Conservation (phyloP, 2,329 filamentous ascomycete species). For the Drechslerella coelobrocha region DNA sequence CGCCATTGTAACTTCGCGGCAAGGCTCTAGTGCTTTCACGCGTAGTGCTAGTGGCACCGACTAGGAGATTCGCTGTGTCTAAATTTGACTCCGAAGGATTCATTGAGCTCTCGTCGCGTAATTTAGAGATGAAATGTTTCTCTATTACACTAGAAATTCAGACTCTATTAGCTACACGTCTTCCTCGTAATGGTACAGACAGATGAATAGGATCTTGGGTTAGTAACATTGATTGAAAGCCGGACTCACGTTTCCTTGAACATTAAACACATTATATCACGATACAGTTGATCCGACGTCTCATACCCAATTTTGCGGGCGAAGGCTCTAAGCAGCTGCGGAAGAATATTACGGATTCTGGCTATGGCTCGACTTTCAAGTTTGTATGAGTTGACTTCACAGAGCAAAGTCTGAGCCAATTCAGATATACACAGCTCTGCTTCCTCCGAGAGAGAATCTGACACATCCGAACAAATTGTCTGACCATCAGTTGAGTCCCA, state of each 20-base stretch:
- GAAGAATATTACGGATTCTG: not conserved
- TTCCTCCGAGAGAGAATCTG: too few relatives aligned
- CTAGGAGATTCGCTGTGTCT: too few relatives aligned
- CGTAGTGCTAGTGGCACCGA: too few relatives aligned
- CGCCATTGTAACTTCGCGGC: too few relatives aligned
- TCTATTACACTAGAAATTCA: too few relatives aligned
- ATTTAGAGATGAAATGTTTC: too few relatives aligned
- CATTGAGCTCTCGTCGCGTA: too few relatives aligned
- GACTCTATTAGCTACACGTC: too few relatives aligned
- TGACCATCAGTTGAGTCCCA: too few relatives aligned
- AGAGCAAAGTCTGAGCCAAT: constrained; percentile 2
- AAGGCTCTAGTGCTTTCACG: too few relatives aligned
- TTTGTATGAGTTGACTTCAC: not conserved
- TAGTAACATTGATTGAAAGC: not conserved
- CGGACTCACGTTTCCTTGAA: constrained; percentile 2
- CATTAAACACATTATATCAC: constrained; percentile 12
- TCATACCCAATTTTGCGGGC: constrained; percentile 1
- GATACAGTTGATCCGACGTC: not conserved
- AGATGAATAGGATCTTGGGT: not conserved
- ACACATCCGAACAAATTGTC: too few relatives aligned
- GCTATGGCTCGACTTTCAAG: not conserved
- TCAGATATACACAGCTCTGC: not conserved
- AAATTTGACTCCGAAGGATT: too few relatives aligned
- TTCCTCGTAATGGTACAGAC: not conserved
- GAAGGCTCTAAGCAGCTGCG: constrained; percentile 2